Percentiles rank a stretch among this genome's conserved stretches.
phyloP scores from a whole-genome alignment of 2,329 filamentous ascomycete species.

The Xylariaceae sp. region DNA sequence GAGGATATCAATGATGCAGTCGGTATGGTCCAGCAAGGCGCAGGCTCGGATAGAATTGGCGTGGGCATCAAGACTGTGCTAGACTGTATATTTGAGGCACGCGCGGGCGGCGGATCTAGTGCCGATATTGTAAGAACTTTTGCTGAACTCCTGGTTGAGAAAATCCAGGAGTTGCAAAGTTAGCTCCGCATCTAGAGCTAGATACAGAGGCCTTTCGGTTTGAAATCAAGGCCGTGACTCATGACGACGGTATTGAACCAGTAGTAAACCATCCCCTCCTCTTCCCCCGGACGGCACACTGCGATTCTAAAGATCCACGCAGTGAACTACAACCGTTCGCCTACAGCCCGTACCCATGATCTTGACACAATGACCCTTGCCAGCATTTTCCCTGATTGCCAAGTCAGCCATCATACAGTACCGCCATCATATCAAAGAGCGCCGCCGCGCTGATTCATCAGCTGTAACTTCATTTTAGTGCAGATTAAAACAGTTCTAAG shows the following conservation, averaged over 20 bases:
- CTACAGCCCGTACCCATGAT: too few species aligned
- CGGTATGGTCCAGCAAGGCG: constrained; percentile 5
- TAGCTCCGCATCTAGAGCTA: neutral
- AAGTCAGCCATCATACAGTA: too few species aligned
- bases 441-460: too few species aligned
- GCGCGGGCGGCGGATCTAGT: constrained; percentile 13
- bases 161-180: constrained; percentile 16
- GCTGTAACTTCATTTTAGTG: too few species aligned
- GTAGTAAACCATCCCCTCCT: neutral
- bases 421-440: too few species aligned
- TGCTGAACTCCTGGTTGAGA: constrained; percentile 17
- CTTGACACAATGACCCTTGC: too few species aligned
- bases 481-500: too few species aligned
- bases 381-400: too few species aligned
- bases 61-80: constrained; percentile 20
- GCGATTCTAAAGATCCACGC: too few species aligned
- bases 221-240: too few species aligned
- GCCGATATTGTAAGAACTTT: constrained; percentile 15
- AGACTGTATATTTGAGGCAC: constrained; percentile 20
- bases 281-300: too few species aligned
- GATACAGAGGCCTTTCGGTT: neutral
- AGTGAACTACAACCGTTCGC: too few species aligned
- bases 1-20: constrained; percentile 17
- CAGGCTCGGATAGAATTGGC: constrained; percentile 14
- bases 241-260: neutral